Conservation (phyloP, 306 rosid genomes). For the Casuarina glauca region DNA sequence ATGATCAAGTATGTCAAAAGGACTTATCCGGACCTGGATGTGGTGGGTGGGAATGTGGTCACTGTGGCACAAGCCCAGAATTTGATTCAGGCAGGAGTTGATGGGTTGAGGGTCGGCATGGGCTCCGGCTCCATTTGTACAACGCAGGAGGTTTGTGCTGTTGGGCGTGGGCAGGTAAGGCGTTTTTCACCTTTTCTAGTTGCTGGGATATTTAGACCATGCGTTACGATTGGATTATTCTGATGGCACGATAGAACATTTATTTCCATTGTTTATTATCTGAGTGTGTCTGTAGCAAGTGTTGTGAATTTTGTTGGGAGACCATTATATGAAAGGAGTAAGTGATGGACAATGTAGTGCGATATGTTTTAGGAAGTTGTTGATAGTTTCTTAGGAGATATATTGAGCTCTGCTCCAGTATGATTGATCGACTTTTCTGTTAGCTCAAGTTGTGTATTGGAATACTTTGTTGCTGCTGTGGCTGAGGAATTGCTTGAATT, state of each 20-base stretch:
- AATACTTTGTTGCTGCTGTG: not conserved
- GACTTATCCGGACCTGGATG: slow-evolving; percentile 65
- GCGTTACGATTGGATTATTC: not conserved
- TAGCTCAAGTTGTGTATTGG: not conserved
- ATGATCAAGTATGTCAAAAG: slow-evolving; percentile 78
- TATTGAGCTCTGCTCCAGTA: not conserved
- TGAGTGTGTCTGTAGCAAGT: no score
- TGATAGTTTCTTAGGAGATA: no score
- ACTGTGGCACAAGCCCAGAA: slow-evolving; percentile 86
- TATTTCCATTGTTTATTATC: no score
- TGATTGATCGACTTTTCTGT: not conserved
- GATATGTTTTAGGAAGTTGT: no score
- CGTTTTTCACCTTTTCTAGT: not conserved
- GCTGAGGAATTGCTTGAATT: not conserved
- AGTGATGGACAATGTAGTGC: no score
- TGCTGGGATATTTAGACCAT: not conserved
- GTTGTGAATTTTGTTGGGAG: no score
- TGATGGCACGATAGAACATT: not conserved
- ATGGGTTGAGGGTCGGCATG: slow-evolving; percentile 93
- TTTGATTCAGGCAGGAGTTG: slow-evolving; percentile 83
- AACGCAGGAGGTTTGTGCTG: slow-evolving; percentile 95
- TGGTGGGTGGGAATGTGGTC: slow-evolving; percentile 94
- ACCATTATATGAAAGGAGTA: no score
- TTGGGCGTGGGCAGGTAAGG: slow-evolving; percentile 90
- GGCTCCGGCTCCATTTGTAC: slow-evolving; percentile 98